Percentiles rank a stretch among this genome's conserved stretches.
Evolutionary conservation across 306 rosid species (phyloP).

Genomic region (Acacia crassicarpa): DNA sequence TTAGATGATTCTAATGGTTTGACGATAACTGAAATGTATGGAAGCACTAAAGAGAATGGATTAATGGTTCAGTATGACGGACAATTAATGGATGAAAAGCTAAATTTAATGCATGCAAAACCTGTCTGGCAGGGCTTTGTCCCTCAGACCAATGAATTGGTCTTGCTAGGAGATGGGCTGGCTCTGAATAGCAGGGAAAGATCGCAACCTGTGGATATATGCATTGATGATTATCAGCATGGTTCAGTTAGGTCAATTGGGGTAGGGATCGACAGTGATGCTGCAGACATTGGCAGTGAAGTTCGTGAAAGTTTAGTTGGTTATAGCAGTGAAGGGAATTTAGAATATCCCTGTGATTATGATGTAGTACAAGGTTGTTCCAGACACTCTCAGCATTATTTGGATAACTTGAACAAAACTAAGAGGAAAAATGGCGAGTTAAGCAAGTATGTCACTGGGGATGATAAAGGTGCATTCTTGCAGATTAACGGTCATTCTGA

Average conservation of each 20-base stretch:
- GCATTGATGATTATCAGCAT: constrained; percentile 82
- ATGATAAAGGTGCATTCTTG: constrained; percentile 40
- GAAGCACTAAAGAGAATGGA: constrained; percentile 62
- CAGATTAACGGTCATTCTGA: constrained; percentile 56
- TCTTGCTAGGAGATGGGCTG: constrained; percentile 77
- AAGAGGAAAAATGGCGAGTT: constrained; percentile 62
- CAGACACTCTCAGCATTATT: constrained; percentile 51
- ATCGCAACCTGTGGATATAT: constrained; percentile 58
- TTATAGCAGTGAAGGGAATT: constrained; percentile 84
- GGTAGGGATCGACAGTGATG: constrained; percentile 92
- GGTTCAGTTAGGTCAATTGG: constrained; percentile 97
- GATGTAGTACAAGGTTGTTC: constrained; percentile 60
- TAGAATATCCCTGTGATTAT: constrained; percentile 68
- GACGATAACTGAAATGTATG: constrained; percentile 71
- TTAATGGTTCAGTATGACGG: constrained; percentile 86
- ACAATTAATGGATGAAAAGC: constrained; percentile 85
- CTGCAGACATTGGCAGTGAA: constrained; percentile 86
- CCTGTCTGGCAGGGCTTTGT: constrained; percentile 99
- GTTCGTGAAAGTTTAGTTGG: constrained; percentile 88
- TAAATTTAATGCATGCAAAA: constrained; percentile 82
- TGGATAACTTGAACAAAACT: constrained; percentile 48
- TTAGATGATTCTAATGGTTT: constrained; percentile 74
- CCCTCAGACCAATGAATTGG: constrained; percentile 71
- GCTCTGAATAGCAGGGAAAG: constrained; percentile 61
- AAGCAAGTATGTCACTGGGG: constrained; percentile 63